Evolutionary conservation across 805 yeast genomes (phyloP).

Genomic region (Suhomyces vadensis): DNA sequence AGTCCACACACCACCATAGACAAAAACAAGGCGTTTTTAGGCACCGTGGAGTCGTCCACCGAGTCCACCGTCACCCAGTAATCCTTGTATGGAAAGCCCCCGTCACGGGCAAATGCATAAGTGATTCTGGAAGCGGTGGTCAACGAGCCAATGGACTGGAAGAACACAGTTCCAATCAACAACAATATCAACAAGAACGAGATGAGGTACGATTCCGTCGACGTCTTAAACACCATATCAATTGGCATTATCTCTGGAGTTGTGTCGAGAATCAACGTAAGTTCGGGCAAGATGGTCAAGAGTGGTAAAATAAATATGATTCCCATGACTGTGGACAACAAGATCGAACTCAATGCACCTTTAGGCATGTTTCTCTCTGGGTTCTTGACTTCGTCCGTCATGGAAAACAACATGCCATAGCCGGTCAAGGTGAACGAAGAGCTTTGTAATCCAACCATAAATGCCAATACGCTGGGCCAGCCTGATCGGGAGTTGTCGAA

Average conservation of each 20-base stretch:
- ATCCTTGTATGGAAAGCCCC: conserved; percentile 67
- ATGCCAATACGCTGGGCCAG: conserved; percentile 71
- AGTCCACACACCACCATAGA: conserved; percentile 62
- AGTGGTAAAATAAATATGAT: conserved; percentile 71
- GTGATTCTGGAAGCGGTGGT: conserved; percentile 85
- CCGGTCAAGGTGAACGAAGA: conserved; percentile 81
- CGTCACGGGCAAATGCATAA: conserved; percentile 80
- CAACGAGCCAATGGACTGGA: conserved; percentile 76
- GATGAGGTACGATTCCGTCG: conserved; percentile 67
- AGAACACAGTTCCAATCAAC: conserved; percentile 66
- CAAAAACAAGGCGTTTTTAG: conserved; percentile 66
- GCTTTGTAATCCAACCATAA: conserved; percentile 75
- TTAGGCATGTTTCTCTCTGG: conserved; percentile 76
- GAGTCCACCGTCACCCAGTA: conserved; percentile 68
- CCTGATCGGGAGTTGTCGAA: conserved; percentile 76
- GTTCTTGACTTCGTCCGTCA: conserved; percentile 76
- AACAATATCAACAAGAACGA: conserved; percentile 68
- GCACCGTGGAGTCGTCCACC: conserved; percentile 57
- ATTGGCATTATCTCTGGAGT: conserved; percentile 73
- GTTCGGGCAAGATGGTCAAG: conserved; percentile 69
- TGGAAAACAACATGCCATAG: conserved; percentile 76
- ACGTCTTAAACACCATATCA: conserved; percentile 68
- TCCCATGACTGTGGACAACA: conserved; percentile 68
- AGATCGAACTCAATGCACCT: conserved; percentile 67
- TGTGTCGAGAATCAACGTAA: conserved; percentile 54